Evolutionary conservation across 176 grass and related monocot genomes (phyloP).

Genomic region (Lolium rigidum): DNA sequence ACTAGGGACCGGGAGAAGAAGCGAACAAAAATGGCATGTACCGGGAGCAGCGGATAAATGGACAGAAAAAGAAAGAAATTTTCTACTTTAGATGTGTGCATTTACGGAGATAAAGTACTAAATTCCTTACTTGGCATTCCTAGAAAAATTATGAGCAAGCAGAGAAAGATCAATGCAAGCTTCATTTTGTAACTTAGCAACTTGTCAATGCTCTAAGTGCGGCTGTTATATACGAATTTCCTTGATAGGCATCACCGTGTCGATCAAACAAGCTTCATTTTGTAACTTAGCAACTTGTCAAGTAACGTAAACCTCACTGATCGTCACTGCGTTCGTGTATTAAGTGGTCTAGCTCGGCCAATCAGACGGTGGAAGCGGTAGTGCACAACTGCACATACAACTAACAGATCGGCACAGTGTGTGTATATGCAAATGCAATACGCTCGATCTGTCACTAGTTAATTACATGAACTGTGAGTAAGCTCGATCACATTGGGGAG

Average conservation of each 20-base stretch:
- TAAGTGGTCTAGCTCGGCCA: background rate
- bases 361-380: background rate
- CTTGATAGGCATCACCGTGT: conserved; percentile 16
- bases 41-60: no score
- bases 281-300: background rate
- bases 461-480: no score
- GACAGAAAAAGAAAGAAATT: no score
- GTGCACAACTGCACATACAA: conserved; percentile 13
- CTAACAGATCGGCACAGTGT: background rate
- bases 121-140: no score
- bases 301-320: conserved; percentile 22
- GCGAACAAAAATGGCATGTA: no score
- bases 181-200: no score
- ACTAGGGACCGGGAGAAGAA: no score
- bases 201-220: no score
- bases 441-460: background rate
- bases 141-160: background rate
- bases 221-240: no score
- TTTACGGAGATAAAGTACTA: no score
- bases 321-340: background rate
- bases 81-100: no score
- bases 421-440: background rate
- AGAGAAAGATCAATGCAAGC: background rate
- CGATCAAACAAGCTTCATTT: background rate
- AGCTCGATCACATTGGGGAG: no score